A percentile compares a stretch with the other conserved stretches of the same genome.
These are phyloP conservation scores for Didymosphaeria variabile DNA, from an alignment of 2,329 filamentous ascomycete genomes.

Conservation along the genomic window DNA sequence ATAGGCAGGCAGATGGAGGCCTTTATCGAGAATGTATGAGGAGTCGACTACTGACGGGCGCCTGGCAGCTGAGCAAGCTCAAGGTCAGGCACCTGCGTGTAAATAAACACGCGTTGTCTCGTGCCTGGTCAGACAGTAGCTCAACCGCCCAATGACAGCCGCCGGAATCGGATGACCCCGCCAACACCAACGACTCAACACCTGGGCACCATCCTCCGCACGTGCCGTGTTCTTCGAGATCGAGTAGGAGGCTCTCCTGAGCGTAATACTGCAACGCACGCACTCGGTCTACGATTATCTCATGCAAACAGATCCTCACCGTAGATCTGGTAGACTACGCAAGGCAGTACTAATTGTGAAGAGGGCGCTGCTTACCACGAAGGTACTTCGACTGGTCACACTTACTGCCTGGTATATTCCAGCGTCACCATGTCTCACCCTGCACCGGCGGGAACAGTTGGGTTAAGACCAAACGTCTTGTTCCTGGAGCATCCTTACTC, in stretches of 20 bases:
- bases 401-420: background rate
- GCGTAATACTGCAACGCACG: background rate
- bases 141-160: background rate
- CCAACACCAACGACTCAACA: constrained; percentile 3
- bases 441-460: background rate
- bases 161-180: constrained; percentile 2
- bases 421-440: background rate
- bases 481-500: background rate
- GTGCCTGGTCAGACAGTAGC: constrained; percentile 17
- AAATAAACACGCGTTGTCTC: constrained; percentile 28
- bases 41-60: background rate
- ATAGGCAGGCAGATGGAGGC: background rate
- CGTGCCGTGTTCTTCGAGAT: background rate
- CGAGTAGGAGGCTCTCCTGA: background rate
- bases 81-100: background rate
- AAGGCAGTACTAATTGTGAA: too few relatives aligned
- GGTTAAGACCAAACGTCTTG: background rate
- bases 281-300: background rate
- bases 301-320: too few relatives aligned
- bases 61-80: background rate
- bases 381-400: background rate
- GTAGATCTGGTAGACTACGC: too few relatives aligned
- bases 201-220: background rate
- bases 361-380: too few relatives aligned
- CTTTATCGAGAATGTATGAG: background rate